phyloP scores from a whole-genome alignment of 1,284 basidiomycete genomes.

The Takashimella tepidaria region DNA sequence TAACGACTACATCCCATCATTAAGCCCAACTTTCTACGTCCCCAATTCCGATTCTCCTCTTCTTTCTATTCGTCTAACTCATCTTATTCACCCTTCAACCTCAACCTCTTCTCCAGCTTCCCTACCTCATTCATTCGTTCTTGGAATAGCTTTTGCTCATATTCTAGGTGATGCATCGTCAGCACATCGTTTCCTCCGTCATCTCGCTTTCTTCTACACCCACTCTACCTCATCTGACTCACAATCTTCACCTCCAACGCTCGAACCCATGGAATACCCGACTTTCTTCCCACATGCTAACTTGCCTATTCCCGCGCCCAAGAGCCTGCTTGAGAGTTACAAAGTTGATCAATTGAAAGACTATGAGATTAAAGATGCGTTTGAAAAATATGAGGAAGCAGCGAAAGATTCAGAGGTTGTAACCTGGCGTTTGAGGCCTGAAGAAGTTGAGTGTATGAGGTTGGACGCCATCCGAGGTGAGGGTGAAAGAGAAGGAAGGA shows the following conservation, averaged over 20 bases:
- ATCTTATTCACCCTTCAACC: conserved; percentile 1
- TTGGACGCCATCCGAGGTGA: neutral
- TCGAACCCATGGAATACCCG: conserved; percentile 15
- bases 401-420: neutral
- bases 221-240: neutral
- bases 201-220: conserved; percentile 25
- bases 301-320: conserved; percentile 10
- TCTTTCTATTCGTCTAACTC: conserved; percentile 17
- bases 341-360: conserved; percentile 3
- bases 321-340: conserved; percentile 8
- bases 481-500: neutral
- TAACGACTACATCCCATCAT: conserved; percentile 12
- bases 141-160: conserved; percentile 24
- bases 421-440: neutral
- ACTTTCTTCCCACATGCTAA: conserved; percentile 14
- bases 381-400: neutral
- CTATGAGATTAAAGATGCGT: neutral
- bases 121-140: no score
- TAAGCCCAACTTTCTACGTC: conserved; percentile 12
- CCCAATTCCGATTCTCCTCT: conserved; percentile 18
- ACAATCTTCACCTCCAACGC: neutral
- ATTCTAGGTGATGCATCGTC: conserved; percentile 22
- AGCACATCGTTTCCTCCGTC: conserved; percentile 16
- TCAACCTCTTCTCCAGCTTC: conserved; percentile 11
- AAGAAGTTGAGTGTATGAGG: neutral